Evolutionary conservation across 805 yeast species (phyloP).

Genomic region (Monosporozyma aerobia): DNA sequence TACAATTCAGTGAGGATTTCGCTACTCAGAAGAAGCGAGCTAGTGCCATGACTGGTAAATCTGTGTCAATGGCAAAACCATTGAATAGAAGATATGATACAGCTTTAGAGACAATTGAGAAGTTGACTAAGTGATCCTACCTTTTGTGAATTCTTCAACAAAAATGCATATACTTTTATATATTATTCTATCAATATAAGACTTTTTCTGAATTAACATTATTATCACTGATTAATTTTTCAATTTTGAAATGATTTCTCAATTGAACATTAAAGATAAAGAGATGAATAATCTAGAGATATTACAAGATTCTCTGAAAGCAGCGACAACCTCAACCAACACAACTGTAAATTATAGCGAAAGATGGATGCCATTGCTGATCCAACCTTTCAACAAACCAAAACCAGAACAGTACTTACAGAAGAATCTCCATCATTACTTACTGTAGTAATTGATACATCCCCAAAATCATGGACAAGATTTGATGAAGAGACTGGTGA

Average conservation of each 20-base stretch:
- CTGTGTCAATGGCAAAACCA: constrained; percentile 14
- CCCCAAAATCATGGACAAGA: constrained; percentile 45
- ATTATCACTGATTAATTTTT: background rate
- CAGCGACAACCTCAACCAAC: background rate
- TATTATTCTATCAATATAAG: background rate
- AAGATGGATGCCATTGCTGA: constrained; percentile 31
- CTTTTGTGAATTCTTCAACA: background rate
- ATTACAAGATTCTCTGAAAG: background rate
- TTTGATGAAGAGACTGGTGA: constrained; percentile 23
- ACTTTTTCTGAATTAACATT: background rate
- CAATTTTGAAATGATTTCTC: background rate
- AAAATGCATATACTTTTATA: background rate
- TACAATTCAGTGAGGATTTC: constrained; percentile 26
- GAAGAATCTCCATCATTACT: constrained; percentile 74
- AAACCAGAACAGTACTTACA: constrained; percentile 13
- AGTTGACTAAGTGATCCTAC: background rate
- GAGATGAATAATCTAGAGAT: background rate
- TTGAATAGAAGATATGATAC: constrained; percentile 22
- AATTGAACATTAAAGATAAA: background rate
- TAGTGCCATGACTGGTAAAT: constrained; percentile 4
- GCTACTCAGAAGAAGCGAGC: constrained; percentile 15
- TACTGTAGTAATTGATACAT: constrained; percentile 67
- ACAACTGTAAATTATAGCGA: background rate
- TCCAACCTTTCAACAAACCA: constrained; percentile 25
- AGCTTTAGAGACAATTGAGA: constrained; percentile 12